A percentile compares a stretch with the other conserved stretches of the same genome.
Evolutionary conservation across 1,284 basidiomycete species (phyloP).

Genomic region (Papiliotrema terrestris): DNA sequence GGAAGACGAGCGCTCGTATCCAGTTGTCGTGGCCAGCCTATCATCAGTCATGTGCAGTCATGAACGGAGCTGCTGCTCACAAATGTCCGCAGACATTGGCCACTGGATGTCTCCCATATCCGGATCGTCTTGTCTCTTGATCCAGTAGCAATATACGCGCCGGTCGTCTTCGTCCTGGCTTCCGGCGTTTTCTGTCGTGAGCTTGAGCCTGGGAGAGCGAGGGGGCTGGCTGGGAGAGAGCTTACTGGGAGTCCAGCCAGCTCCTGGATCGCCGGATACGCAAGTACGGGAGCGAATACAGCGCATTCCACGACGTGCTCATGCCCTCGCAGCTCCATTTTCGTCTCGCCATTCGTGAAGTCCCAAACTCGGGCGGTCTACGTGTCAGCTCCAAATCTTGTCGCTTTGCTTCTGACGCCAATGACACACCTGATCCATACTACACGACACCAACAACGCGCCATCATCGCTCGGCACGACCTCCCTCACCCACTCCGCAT

Average conservation of each 20-base stretch:
- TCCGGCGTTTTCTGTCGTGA: conserved; percentile 17
- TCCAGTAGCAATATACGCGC: conserved; percentile 70
- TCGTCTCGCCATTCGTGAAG: conserved; percentile 67
- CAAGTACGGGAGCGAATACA: conserved; percentile 70
- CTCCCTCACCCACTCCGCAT: conserved; percentile 69
- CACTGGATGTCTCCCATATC: conserved; percentile 76
- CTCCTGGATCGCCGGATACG: conserved; percentile 73
- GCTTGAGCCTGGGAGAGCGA: background rate
- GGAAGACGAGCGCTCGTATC: conserved; percentile 77
- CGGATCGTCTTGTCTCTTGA: conserved; percentile 84
- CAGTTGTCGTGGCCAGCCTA: conserved; percentile 78
- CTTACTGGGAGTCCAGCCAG: conserved; percentile 66
- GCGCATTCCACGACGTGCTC: conserved; percentile 82
- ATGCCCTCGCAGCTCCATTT: conserved; percentile 79
- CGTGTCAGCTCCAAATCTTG: background rate
- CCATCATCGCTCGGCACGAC: conserved; percentile 71
- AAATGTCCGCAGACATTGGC: conserved; percentile 67
- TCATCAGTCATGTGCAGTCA: background rate
- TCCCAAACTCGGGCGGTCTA: conserved; percentile 84
- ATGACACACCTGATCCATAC: conserved; percentile 71
- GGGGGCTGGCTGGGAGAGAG: conserved; percentile 8
- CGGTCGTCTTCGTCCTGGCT: conserved; percentile 48
- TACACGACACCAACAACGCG: conserved; percentile 68
- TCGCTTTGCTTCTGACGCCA: too few relatives aligned
- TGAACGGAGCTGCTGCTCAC: conserved; percentile 45